Base-by-base conservation (phyloP, 257 asterid species). In the Datura wrightii region DNA sequence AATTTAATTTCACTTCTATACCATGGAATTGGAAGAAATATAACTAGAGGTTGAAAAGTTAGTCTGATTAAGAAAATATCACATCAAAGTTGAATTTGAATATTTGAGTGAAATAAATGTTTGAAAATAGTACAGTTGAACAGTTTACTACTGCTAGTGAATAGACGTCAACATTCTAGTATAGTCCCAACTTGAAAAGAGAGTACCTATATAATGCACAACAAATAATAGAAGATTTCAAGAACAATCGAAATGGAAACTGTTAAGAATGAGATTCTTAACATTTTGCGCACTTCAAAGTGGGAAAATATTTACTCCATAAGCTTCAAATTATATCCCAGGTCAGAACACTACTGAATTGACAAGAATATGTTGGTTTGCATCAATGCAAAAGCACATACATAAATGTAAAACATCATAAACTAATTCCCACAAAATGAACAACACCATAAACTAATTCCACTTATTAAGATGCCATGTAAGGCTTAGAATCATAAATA, bases 241-340 rank as follows among this genome's bases (percentile, higher is more conserved):
- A 44, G 80, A 71, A n/a, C 80, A 71, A 71, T 71, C 39, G n/a
- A 39, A 71, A n/a, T 18, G 6, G 56, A 71, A 71, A 44, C 16
- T 44, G 39, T 19, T 44, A 44, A 71, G 80, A 44, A 44, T 71
- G 55, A n/a, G 58, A 42, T 71, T 62, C 70, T 8, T 31, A 3
- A 3, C 10, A 3, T 24, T 31, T 24, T 62, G 13, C 18, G 36
- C 56, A 71, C 39, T 71, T 44, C 39, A 71, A 71, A 44, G 36
- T 3, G 5, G n/a, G 56, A 71, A n/a, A 71, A 71, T 46, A n/a
- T 71, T 41, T 71, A 71, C 53, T 71, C 56, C 39, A n/a, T 71
- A 11, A 48, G 42, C 80, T 19, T 74, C 80, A 72, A 70, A 16
- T 18, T 72, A 8, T 46, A 10, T 46, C 18, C 56, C 80, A 5